Evolutionary conservation across 305 asterid species (phyloP), one percentile per base, ranked within the genome.

Genomic region (Solanum aculeatissimum): DNA sequence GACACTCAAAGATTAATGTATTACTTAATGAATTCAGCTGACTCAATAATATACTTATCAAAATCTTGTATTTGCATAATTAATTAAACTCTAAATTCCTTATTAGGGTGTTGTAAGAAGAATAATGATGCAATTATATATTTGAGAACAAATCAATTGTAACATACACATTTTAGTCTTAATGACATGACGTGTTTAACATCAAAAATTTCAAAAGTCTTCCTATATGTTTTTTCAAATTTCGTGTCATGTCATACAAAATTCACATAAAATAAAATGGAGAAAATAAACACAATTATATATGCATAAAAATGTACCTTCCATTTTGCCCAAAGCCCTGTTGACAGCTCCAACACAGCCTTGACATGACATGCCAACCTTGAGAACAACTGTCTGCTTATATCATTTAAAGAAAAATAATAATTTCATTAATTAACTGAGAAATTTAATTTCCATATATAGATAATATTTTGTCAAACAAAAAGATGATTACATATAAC

Each of bases 291-390:
- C 7, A 25, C 15, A 45, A 4, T 14, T 45, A 45, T 47, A 8
- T 74, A 13, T n/a, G 5, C 0, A 9, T 23, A 65, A 32, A 8
- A 45, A 85, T 92, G 57, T 85, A 96, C 99, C 99, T 88, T 96
- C 95, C 92, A 94, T 88, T 88, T 94, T 96, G 11, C 95, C 94
- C 9, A 96, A 91, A 85, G 93, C 98, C 90, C 99, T 90, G 87
- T 92, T 91, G 84, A 96, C 98, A 14, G 99, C 99, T 80, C 99
- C 98, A 12, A 90, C 94, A 38, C 98, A 96, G 69, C 99, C 99
- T 89, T 91, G 93, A 93, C 99, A 96, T 74, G 99, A 91, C 98
- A 96, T 96, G 89, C 89, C 94, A 86, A 96, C 99, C 88, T 93
- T 96, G 83, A 96, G 96, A 85, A 92, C 98, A 75, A 96, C 98